phyloP scores from a whole-genome alignment of 2,329 filamentous ascomycete genomes.

The Fusarium zealandicum region DNA sequence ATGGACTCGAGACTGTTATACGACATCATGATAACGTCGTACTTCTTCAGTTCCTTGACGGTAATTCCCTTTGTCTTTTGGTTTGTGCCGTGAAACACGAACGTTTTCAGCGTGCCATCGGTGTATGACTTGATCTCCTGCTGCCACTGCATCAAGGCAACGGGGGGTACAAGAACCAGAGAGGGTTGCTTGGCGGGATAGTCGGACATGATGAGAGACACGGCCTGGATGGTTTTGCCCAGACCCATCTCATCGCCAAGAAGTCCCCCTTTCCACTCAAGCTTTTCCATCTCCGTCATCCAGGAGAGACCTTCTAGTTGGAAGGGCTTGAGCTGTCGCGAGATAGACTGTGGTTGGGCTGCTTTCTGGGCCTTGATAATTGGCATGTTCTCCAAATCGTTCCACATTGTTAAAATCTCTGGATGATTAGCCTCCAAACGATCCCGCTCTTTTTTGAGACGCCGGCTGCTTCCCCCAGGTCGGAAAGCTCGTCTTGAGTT shows the following conservation, averaged over 20 bases:
- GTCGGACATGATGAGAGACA: constrained; percentile 97
- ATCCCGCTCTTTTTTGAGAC: constrained; percentile 59
- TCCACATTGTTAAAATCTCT: constrained; percentile 84
- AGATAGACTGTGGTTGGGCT: constrained; percentile 72
- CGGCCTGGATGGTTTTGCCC: constrained; percentile 97
- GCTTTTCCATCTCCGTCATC: constrained; percentile 91
- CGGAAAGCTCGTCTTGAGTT: constrained; percentile 47
- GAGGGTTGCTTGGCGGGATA: constrained; percentile 84
- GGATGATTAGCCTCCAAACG: constrained; percentile 81
- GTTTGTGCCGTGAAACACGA: constrained; percentile 90
- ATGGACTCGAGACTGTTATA: constrained; percentile 93
- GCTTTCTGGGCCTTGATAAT: constrained; percentile 64
- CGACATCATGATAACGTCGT: constrained; percentile 96
- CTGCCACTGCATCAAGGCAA: constrained; percentile 95
- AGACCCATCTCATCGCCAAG: constrained; percentile 99
- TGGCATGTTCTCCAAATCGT: constrained; percentile 71
- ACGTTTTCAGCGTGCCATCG: constrained; percentile 85
- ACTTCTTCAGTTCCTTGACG: constrained; percentile 77
- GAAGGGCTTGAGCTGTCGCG: constrained; percentile 86
- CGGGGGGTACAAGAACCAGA: constrained; percentile 88
- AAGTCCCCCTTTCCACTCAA: constrained; percentile 84
- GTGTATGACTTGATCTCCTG: constrained; percentile 83
- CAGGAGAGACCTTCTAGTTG: constrained; percentile 93
- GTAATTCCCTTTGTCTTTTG: constrained; percentile 80
- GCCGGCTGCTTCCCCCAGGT: constrained; percentile 34